Percentiles rank a stretch among this genome's conserved stretches.
Conservation (phyloP, 2,329 filamentous ascomycete species). For the Fusarium sp. region DNA sequence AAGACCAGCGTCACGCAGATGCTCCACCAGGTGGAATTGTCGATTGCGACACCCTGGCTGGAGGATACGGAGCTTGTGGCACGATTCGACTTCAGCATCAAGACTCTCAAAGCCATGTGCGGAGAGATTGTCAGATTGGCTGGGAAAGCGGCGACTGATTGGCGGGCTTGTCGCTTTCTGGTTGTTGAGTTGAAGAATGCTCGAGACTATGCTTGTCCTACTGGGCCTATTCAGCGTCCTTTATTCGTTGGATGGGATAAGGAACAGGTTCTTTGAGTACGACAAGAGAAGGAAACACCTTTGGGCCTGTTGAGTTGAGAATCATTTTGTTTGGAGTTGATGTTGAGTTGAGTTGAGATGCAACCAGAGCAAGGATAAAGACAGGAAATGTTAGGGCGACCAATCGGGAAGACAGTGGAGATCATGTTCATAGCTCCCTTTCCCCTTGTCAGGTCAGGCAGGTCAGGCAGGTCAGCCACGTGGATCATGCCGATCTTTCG, state of each 20-base stretch:
- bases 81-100: conserved; percentile 20
- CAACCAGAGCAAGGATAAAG: conserved; percentile 12
- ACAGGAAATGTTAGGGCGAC: conserved; percentile 17
- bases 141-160: conserved; percentile 16
- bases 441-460: neutral
- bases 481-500: conserved; percentile 30
- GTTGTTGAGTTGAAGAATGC: conserved; percentile 30
- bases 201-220: conserved; percentile 21
- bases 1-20: conserved; percentile 15
- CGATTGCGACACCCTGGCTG: conserved; percentile 17
- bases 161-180: conserved; percentile 33
- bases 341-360: conserved; percentile 8
- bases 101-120: conserved; percentile 5
- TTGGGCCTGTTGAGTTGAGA: neutral
- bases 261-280: neutral
- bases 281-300: neutral
- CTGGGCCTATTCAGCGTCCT: conserved; percentile 22
- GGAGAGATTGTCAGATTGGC: conserved; percentile 22
- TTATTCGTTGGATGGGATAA: conserved; percentile 26
- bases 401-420: conserved; percentile 41
- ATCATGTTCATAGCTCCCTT: conserved; percentile 16
- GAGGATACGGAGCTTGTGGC: conserved; percentile 7
- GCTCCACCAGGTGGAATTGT: conserved; percentile 17
- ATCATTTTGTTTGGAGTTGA: neutral
- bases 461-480: conserved; percentile 31